A percentile compares a stretch with the other conserved stretches of the same genome.
Conservation (phyloP, 2,329 filamentous ascomycete species). For the Sclerotinia spermophila region DNA sequence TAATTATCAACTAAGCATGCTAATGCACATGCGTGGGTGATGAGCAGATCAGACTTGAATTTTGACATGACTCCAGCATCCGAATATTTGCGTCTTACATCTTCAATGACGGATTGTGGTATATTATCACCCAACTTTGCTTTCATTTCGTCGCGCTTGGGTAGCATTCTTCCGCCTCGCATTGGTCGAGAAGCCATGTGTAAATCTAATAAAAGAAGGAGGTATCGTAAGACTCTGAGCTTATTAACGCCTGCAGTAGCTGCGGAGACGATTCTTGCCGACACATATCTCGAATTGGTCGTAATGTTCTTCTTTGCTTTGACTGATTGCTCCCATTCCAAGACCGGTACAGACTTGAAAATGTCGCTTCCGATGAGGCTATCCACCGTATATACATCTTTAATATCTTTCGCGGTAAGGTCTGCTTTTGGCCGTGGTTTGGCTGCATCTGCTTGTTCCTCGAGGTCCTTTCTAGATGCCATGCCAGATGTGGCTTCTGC, state of each 20-base stretch:
- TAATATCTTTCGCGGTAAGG: constrained; percentile 59
- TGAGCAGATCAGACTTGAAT: constrained; percentile 67
- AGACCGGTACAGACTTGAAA: constrained; percentile 63
- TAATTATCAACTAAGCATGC: constrained; percentile 70
- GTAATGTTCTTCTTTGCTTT: constrained; percentile 55
- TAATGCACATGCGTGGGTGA: constrained; percentile 69
- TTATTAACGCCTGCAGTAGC: constrained; percentile 46
- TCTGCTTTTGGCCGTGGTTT: constrained; percentile 74
- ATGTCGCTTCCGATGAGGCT: constrained; percentile 65
- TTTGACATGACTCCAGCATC: constrained; percentile 62
- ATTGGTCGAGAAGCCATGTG: constrained; percentile 47
- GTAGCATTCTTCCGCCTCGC: constrained; percentile 47
- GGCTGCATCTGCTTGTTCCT: constrained; percentile 59
- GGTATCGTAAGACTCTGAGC: constrained; percentile 58
- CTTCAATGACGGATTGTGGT: constrained; percentile 60
- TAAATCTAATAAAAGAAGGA: constrained; percentile 55
- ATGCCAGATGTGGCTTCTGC: constrained; percentile 59
- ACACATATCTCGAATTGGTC: constrained; percentile 59
- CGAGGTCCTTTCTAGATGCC: constrained; percentile 62
- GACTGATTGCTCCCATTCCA: constrained; percentile 70
- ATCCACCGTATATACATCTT: constrained; percentile 69
- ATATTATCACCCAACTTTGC: constrained; percentile 51
- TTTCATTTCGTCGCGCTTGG: constrained; percentile 58
- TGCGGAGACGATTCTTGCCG: constrained; percentile 52
- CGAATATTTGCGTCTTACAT: constrained; percentile 66